Base-by-base conservation (phyloP, 148 eudicot species). In the Rheum nobile region DNA sequence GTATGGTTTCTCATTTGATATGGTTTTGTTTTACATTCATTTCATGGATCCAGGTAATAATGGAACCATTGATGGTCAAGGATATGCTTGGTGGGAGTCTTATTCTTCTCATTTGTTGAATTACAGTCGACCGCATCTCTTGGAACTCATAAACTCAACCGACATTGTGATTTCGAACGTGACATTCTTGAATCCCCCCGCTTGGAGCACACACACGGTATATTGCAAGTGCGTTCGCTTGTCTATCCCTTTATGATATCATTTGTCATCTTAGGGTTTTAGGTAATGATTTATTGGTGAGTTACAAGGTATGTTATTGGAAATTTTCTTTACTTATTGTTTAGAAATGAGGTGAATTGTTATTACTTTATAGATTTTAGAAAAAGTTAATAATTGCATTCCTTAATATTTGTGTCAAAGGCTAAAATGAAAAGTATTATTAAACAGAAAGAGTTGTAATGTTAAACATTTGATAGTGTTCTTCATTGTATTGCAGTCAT, bases 61-160 rank as follows among this genome's bases (percentile, higher is more conserved):
- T 79, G 93, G 90, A 52, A 89, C 93, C 55, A 85, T 89, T 37
- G 86, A 89, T 79, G 93, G 93, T 14, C 93, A 86, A 75, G 93
- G 93, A 72, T 85, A 84, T 2, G 81, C 86, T 29, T 89, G 93
- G 93, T 89, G 93, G 93, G 87, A 85, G 8, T 77, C 43, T 74
- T 80, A 82, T 67, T 75, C 44, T 57, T 65, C 81, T 77, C 83
- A 79, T 85, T 82, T 84, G 47, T 80, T 89, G 46, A 83, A 89
- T 38, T 79, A 85, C 75, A 86, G 83, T 54, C 74, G 93, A n/a
- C 93, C 93, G 1, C 85, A 89, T 79, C 79, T 89, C 44, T 84
- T 89, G 8, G 93, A 89, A 77, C 73, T 89, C n/a, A 78, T 89
- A 31, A 71, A 79, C 76, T 86, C 90, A 3, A 75, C 63, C 17